A percentile compares a stretch with the other conserved stretches of the same genome.
phyloP scores from a whole-genome alignment of 1,284 basidiomycete genomes.

The Fomes fomentarius region DNA sequence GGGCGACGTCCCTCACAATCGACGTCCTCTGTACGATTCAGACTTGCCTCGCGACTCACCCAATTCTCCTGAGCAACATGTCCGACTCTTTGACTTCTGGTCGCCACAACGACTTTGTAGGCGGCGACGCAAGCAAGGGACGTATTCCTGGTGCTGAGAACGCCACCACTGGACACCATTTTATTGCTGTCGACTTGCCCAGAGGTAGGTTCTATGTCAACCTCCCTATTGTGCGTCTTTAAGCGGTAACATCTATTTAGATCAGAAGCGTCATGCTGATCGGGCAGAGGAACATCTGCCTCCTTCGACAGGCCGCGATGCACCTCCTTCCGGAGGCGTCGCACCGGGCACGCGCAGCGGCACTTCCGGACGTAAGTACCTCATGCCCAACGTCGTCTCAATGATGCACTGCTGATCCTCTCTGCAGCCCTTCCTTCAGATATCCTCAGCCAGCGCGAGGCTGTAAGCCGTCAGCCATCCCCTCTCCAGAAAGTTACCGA shows the following conservation, averaged over 20 bases:
- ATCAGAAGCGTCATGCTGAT: background rate
- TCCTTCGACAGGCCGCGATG: conserved; percentile 31
- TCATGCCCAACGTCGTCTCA: background rate
- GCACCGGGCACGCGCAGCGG: conserved; percentile 14
- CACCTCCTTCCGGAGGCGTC: conserved; percentile 23
- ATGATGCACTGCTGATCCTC: background rate
- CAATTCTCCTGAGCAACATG: too few species aligned
- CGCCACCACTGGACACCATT: conserved; percentile 33
- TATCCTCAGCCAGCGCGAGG: conserved; percentile 16
- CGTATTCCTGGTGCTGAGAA: conserved; percentile 34
- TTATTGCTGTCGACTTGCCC: conserved; percentile 26
- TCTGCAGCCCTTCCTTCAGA: conserved; percentile 21
- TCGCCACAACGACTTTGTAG: conserved; percentile 36
- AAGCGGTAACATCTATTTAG: too few species aligned
- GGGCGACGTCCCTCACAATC: too few species aligned
- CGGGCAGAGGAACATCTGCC: conserved; percentile 32
- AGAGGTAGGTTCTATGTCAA: conserved; percentile 29
- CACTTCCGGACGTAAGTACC: conserved; percentile 18
- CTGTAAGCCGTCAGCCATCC: conserved; percentile 14
- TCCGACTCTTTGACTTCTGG: conserved; percentile 14
- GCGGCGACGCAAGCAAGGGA: conserved; percentile 28
- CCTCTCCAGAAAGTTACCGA: conserved; percentile 12
- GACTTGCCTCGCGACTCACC: too few species aligned
- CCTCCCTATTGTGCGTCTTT: too few species aligned
- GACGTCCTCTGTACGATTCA: too few species aligned